These are phyloP conservation scores for Waitea zeae DNA, from an alignment of 1,284 basidiomycete genomes.

Conservation along the genomic window DNA sequence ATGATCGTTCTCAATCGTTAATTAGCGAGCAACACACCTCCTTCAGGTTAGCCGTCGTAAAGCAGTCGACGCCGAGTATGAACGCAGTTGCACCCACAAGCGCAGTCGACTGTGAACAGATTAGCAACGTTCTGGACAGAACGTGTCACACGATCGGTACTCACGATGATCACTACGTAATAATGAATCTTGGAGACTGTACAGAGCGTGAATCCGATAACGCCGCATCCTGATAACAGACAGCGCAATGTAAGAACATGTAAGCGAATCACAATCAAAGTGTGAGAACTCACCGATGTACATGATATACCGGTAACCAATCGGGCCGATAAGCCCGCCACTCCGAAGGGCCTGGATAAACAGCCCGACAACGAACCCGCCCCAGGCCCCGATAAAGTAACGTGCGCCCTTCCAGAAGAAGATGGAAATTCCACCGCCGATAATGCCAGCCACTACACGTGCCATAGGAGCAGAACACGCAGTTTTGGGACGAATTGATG, in stretches of 20 bases:
- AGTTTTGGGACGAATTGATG: no score
- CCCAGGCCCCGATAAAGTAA: conserved; percentile 78
- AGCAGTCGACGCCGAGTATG: conserved; percentile 89
- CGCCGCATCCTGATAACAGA: conserved; percentile 14
- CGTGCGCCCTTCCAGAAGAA: conserved; percentile 83
- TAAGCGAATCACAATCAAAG: conserved; percentile 7
- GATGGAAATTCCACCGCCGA: conserved; percentile 71
- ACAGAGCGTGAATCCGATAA: conserved; percentile 28
- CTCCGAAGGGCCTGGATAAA: conserved; percentile 76
- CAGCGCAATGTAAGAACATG: conserved; percentile 22
- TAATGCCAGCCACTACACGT: conserved; percentile 67
- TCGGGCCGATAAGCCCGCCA: conserved; percentile 64
- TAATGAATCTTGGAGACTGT: conserved; percentile 48
- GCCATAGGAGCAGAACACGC: no score
- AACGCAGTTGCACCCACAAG: conserved; percentile 86
- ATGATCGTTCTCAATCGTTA: conserved; percentile 4
- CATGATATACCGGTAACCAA: conserved; percentile 76
- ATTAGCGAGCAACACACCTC: conserved; percentile 36
- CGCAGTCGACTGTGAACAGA: conserved; percentile 40
- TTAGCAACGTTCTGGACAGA: background rate
- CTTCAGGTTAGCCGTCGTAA: conserved; percentile 78
- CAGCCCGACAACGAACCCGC: conserved; percentile 74
- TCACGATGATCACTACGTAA: conserved; percentile 51
- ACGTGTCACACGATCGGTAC: background rate
- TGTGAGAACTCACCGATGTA: conserved; percentile 47